phyloP scores from a whole-genome alignment of 805 yeast genomes.

The Candida koratica region DNA sequence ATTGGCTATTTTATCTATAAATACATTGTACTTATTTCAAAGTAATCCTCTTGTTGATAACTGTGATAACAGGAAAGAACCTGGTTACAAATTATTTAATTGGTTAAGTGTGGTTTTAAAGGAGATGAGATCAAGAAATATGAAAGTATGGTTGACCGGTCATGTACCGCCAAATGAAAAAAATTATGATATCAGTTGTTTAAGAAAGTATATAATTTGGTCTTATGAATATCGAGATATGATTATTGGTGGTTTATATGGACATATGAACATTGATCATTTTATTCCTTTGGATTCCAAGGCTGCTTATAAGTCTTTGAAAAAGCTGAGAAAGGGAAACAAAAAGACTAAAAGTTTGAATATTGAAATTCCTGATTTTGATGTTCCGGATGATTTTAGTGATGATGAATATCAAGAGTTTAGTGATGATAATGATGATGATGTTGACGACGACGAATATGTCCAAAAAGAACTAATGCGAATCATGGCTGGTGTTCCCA shows the following conservation, averaged over 20 bases:
- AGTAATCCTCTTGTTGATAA: slow-evolving; percentile 79
- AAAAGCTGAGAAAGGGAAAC: slow-evolving; percentile 16
- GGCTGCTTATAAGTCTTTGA: slow-evolving; percentile 57
- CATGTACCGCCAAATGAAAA: slow-evolving; percentile 86
- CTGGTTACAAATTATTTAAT: slow-evolving; percentile 71
- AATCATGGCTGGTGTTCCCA: slow-evolving; percentile 53
- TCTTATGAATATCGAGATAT: slow-evolving; percentile 78
- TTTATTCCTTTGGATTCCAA: slow-evolving; percentile 72
- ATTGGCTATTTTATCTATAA: slow-evolving; percentile 74
- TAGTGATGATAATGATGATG: slow-evolving; percentile 18
- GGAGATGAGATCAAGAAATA: slow-evolving; percentile 65
- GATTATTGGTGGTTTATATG: slow-evolving; percentile 77
- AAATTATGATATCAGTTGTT: slow-evolving; percentile 70
- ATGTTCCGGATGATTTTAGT: slow-evolving; percentile 19
- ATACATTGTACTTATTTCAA: slow-evolving; percentile 70
- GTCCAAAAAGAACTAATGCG: slow-evolving; percentile 13
- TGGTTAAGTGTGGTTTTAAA: slow-evolving; percentile 76
- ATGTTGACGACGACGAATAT: slow-evolving; percentile 15
- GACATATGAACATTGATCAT: slow-evolving; percentile 90
- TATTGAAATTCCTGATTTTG: slow-evolving; percentile 10
- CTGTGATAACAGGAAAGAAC: slow-evolving; percentile 68
- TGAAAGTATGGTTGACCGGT: slow-evolving; percentile 85
- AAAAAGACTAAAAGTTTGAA: slow-evolving; percentile 11
- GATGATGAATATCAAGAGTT: slow-evolving; percentile 27
- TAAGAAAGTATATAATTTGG: slow-evolving; percentile 76